Base-by-base conservation (phyloP, 495 filamentous ascomycete species). In the Parmelia sp. region DNA sequence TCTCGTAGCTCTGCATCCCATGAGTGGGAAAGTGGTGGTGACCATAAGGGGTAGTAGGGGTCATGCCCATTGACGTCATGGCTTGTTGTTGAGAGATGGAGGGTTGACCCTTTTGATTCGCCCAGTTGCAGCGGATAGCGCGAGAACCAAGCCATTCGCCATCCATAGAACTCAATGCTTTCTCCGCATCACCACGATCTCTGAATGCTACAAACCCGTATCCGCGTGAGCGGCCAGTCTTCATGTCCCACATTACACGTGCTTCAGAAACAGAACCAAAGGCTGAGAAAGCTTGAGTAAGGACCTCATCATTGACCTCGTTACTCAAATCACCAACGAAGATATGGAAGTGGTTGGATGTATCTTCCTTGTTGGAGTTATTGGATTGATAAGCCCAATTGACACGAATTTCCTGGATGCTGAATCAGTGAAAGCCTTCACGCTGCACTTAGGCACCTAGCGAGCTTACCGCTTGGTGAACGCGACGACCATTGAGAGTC, bases 161-260 rank as follows among this genome's bases (percentile, higher is more conserved):
- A 73, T 99, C 94, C 94, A 97, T 99, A 58, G 92, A 90, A 75
- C 85, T 95, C 68, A 99, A 77, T 3, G 94, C 94, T 77, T 97
- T 96, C 75, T 99, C 95, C 21, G 94, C 94, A 71, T 99, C 95
- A 2, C 82, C 78, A 58, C 92, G 91, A 27, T 99, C 94, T 63
- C 94, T 88, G 84, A 96, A 99, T 51, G 94, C 95, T 65, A 99
- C 94, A 69, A 99, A 99, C 7, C 94, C 94, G 71, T 99, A 99
- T 58, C 94, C 94, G 67, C 94, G 89, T 57, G 94, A 97, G 62
- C 94, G 88, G 64, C 94, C 94, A 47, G 94, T 99, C 82, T 99
- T 99, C 94, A 99, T 99, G 73, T 99, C 94, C 94, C 94, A 99
- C 94, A 99, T 99, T 63, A 99, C 94, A 66, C 94, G 91, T 64